Evolutionary conservation across 106 monocot species (phyloP), one percentile per base, ranked within the genome.

Genomic region (Allium sativum): DNA sequence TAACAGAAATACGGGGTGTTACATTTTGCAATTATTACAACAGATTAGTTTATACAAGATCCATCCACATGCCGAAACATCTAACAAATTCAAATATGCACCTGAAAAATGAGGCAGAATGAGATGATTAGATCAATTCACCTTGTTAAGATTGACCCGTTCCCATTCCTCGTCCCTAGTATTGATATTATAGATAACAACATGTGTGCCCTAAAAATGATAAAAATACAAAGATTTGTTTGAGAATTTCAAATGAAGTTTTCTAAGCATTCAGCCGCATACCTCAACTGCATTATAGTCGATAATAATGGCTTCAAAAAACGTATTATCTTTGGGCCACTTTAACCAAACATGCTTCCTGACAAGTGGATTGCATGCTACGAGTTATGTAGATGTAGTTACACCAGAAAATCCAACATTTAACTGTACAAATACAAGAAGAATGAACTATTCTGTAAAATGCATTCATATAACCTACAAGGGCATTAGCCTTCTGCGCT

Each of bases 61-160:
- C n/a, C n/a, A n/a, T n/a, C n/a, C n/a, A n/a, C n/a, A n/a, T n/a
- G n/a, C n/a, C n/a, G 22, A 21, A 55, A 55, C n/a, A 55, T 20
- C 9, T 0, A 8, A 19, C 22, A 8, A 6, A 8, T 4, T 9
- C 55, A 55, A 31, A 31, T 31, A 31, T 31, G 16, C 16, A 6
- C 16, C 7, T n/a, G 42, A 58, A 15, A 61, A 18, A 61, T 61
- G 31, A 31, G 4, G 31, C 31, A 31, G 5, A 31, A 5, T 31
- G 31, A 31, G 31, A 31, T 2, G 31, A 31, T 31, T 12, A 17
- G 56, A 75, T 40, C 48, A 68, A 10, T 65, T 73, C 44, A 84
- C 88, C 83, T 83, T 80, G 63, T 81, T 78, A 44, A 88, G 80
- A 71, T 88, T 77, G 67, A 88, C 83, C 83, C 83, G 81, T 58